phyloP scores from a whole-genome alignment of 306 rosid species.

The Canavalia gladiata region DNA sequence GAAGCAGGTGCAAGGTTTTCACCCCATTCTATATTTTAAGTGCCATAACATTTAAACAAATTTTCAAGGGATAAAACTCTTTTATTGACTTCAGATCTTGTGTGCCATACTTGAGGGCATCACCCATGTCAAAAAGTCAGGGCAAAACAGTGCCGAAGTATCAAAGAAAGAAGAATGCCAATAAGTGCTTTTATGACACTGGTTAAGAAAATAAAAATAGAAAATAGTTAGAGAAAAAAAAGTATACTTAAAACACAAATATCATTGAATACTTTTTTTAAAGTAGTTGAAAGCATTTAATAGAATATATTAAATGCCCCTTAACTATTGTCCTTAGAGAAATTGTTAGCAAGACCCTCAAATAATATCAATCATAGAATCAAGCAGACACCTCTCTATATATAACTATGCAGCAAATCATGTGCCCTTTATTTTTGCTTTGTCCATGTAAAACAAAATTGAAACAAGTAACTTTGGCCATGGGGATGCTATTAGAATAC shows the following conservation, averaged over 20 bases:
- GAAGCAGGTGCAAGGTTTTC: slow-evolving; percentile 1
- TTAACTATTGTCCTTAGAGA: neutral
- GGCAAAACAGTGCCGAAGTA: slow-evolving; percentile 24
- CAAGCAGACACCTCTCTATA: neutral
- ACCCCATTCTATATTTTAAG: neutral
- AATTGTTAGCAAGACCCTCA: neutral
- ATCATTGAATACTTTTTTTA: neutral
- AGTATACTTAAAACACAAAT: neutral
- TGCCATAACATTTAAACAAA: neutral
- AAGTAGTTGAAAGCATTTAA: neutral
- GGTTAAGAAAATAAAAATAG: neutral
- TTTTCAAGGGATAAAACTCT: neutral
- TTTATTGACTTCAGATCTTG: neutral
- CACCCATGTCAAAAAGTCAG: neutral
- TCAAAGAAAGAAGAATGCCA: neutral
- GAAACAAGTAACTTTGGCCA: neutral
- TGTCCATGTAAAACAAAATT: too few relatives aligned
- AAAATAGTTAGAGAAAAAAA: neutral
- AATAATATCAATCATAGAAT: neutral
- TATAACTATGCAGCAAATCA: too few relatives aligned
- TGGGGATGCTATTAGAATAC: neutral
- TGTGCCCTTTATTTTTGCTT: too few relatives aligned
- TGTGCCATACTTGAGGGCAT: neutral
- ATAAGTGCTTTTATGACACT: neutral
- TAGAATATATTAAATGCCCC: neutral